Evolutionary conservation across 2,329 filamentous ascomycete species (phyloP).

Genomic region (Microcyclosporella mali): DNA sequence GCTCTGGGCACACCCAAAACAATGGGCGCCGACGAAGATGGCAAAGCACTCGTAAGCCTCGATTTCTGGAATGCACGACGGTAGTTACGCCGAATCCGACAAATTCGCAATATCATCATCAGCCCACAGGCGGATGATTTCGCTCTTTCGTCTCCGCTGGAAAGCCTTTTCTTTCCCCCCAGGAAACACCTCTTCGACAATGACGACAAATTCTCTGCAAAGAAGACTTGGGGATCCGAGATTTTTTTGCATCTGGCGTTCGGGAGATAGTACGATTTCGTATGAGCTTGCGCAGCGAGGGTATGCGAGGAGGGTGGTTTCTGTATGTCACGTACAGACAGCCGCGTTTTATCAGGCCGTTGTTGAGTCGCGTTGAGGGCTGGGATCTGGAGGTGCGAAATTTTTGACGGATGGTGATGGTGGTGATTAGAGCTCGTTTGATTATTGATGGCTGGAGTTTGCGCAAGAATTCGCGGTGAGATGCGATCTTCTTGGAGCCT

Average conservation of each 20-base stretch:
- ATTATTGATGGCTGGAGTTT: constrained; percentile 46
- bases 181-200: constrained; percentile 39
- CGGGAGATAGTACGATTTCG: constrained; percentile 52
- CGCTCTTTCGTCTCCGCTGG: constrained; percentile 44
- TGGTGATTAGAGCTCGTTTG: constrained; percentile 38
- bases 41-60: constrained; percentile 35
- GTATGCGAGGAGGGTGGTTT: too few species aligned
- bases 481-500: too few species aligned
- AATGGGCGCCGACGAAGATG: constrained; percentile 19
- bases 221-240: constrained; percentile 25
- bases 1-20: too few species aligned
- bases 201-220: too few species aligned
- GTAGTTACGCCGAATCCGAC: constrained; percentile 40
- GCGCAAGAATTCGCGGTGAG: constrained; percentile 40
- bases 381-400: constrained; percentile 44
- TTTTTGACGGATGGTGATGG: too few species aligned
- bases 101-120: too few species aligned
- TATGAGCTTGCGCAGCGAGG: constrained; percentile 41
- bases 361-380: constrained; percentile 39
- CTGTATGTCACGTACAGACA: constrained; percentile 46
- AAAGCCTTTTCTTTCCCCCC: constrained; percentile 48
- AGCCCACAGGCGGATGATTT: constrained; percentile 51
- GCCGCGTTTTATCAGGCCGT: constrained; percentile 48
- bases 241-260: constrained; percentile 55
- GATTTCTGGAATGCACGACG: constrained; percentile 52